Conservation (phyloP, 2,329 filamentous ascomycete genomes). For the Parastagonospora avenae region DNA sequence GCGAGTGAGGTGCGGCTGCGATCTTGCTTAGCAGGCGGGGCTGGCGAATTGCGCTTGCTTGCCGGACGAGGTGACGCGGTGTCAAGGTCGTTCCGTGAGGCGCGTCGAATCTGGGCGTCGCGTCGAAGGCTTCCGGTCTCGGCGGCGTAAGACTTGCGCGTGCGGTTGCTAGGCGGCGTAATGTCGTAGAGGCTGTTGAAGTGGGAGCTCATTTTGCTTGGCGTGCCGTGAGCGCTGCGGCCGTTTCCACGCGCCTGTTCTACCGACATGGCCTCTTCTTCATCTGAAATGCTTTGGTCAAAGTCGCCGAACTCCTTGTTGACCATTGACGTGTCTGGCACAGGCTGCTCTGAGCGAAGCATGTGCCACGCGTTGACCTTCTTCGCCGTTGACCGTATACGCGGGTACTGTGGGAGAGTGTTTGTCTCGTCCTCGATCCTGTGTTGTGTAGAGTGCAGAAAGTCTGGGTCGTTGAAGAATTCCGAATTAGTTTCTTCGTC, state of each 20-base stretch:
- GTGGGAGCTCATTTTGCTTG: slow-evolving; percentile 55
- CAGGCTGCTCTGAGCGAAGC: slow-evolving; percentile 39
- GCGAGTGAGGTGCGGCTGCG: slow-evolving; percentile 56
- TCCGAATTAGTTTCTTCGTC: slow-evolving; percentile 24
- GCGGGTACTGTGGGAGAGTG: slow-evolving; percentile 37
- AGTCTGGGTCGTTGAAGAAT: slow-evolving; percentile 44
- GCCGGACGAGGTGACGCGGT: slow-evolving; percentile 46
- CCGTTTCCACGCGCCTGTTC: slow-evolving; percentile 61
- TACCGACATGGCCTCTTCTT: slow-evolving; percentile 58
- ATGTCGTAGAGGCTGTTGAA: slow-evolving; percentile 57
- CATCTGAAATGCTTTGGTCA: slow-evolving; percentile 45
- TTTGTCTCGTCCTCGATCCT: slow-evolving; percentile 44
- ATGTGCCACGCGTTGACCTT: slow-evolving; percentile 46
- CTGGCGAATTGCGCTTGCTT: slow-evolving; percentile 42
- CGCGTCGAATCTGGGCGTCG: slow-evolving; percentile 53
- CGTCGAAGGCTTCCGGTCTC: slow-evolving; percentile 48
- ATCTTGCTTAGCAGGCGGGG: slow-evolving; percentile 38
- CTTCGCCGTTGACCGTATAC: slow-evolving; percentile 46
- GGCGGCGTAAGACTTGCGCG: slow-evolving; percentile 41
- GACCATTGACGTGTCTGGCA: slow-evolving; percentile 46
- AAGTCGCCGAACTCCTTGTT: slow-evolving; percentile 49
- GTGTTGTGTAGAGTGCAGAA: slow-evolving; percentile 47
- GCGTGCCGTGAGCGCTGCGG: slow-evolving; percentile 44
- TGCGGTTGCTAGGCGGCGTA: slow-evolving; percentile 48
- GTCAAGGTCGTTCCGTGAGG: slow-evolving; percentile 49